Conservation (phyloP, 441 rosid genomes). For the Oxalis stricta region DNA sequence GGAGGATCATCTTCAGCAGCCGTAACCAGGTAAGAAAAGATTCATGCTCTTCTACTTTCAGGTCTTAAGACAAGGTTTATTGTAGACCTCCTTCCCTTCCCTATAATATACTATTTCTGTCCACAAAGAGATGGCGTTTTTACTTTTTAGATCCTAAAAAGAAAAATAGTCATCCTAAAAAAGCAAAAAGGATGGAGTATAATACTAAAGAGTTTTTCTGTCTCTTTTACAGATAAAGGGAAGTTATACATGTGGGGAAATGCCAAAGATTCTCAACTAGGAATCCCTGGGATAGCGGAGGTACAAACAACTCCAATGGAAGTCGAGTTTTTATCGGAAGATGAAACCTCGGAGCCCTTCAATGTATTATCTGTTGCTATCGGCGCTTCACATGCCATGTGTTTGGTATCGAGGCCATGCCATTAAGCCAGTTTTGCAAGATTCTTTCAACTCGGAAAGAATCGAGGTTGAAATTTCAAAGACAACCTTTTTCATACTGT, state of each 20-base stretch:
- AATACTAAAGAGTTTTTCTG: not conserved
- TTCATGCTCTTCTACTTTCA: not conserved
- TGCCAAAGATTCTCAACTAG: slow-evolving; percentile 72
- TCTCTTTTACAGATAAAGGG: slow-evolving; percentile 42
- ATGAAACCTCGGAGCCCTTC: slow-evolving; percentile 38
- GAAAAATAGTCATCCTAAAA: too few species aligned
- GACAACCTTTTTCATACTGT: too few species aligned
- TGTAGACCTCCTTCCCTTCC: too few species aligned
- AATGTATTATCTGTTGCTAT: slow-evolving; percentile 53
- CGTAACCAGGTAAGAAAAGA: slow-evolving; percentile 34
- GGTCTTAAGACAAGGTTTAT: not conserved
- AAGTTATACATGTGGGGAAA: slow-evolving; percentile 94
- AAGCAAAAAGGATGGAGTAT: too few species aligned
- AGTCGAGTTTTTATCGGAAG: slow-evolving; percentile 61
- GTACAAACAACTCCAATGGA: slow-evolving; percentile 50
- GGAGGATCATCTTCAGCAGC: slow-evolving; percentile 86
- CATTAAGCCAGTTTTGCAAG: too few species aligned
- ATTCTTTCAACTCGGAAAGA: too few species aligned
- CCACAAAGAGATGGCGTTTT: too few species aligned
- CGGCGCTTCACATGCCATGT: slow-evolving; percentile 84
- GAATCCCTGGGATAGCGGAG: slow-evolving; percentile 75
- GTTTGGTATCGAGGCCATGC: slow-evolving; percentile 51
- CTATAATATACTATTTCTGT: too few species aligned
- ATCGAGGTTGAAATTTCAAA: too few species aligned
- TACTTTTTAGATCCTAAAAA: too few species aligned